Conservation (phyloP, 257 asterid genomes). For the Gentiana dahurica region DNA sequence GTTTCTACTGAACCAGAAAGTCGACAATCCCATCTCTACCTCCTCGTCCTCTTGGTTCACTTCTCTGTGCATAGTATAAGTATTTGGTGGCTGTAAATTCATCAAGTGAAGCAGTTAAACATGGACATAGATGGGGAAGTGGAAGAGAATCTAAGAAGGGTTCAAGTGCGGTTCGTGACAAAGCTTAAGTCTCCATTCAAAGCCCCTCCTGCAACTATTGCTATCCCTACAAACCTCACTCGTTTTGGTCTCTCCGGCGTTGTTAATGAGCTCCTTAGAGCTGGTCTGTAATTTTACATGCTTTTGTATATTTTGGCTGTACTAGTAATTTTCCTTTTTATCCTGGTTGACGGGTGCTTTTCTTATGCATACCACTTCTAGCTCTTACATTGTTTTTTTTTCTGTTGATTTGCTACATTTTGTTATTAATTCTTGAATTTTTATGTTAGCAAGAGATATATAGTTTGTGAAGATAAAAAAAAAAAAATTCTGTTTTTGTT, state of each 20-base stretch:
- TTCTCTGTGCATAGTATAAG: too few relatives aligned
- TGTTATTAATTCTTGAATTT: background rate
- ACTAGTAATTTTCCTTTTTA: too few relatives aligned
- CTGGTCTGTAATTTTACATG: constrained; percentile 23
- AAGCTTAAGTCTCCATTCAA: constrained; percentile 49
- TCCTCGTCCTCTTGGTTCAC: too few relatives aligned
- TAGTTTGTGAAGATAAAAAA: too few relatives aligned
- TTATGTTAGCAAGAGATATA: too few relatives aligned
- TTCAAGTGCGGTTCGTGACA: constrained; percentile 72
- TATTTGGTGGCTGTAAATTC: too few relatives aligned
- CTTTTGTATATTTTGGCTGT: too few relatives aligned
- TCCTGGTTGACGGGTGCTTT: too few relatives aligned
- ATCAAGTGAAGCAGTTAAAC: background rate
- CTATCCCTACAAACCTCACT: constrained; percentile 69
- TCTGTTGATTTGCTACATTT: background rate
- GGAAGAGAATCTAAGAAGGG: constrained; percentile 40
- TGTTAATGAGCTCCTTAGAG: constrained; percentile 55
- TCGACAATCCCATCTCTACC: too few relatives aligned
- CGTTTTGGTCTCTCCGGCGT: constrained; percentile 62
- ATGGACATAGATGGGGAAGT: constrained; percentile 45
- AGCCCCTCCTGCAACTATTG: constrained; percentile 41
- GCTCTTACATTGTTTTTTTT: background rate
- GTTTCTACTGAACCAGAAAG: too few relatives aligned
- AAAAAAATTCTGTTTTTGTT: too few relatives aligned
- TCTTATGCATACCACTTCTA: too few relatives aligned